Base-by-base conservation (phyloP, 345 rosid species). In the Cardamine resedifolia region DNA sequence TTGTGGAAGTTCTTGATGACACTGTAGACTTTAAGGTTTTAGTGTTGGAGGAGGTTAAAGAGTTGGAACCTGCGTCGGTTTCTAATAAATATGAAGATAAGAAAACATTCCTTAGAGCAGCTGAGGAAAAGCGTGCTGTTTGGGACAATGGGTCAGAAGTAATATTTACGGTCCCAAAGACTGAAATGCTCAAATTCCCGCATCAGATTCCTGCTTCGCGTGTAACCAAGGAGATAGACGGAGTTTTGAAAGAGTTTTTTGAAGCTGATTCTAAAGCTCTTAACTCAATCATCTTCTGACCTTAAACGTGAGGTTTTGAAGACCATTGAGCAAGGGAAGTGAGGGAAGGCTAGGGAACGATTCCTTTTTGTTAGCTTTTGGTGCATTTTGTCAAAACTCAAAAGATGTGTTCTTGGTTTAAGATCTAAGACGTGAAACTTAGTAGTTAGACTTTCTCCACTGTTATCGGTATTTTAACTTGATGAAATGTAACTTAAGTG, bases 161-260 rank as follows among this genome's bases (percentile, higher is more conserved):
- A 58, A 28, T 23, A 58, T 51, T 76, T 75, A 79, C 64, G 50
- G 81, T 92, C 68, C 78, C 76, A 43, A 74, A 82, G 1, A 26
- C 49, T 14, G 87, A 92, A 79, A 53, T 84, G 36, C 72, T 78
- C 53, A 81, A 90, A 64, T 92, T 92, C 66, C 82, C 97, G 18
- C 88, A 92, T 80, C 72, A 48, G 81, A 71, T 87, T 77, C 93
- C 90, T 8, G 88, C 85, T 30, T 74, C 74, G 16, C 82, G 71
- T 50, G 68, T 92, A 81, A 81, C 78, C 11, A 86, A 86, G 4
- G 84, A 87, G 70, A 85, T 81, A 2, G 57, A 58, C 47, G 96
- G 86, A 45, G 71, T 43, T 9, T 58, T 73, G 16, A 26, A 4
- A 34, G 58, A 48, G n/a, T 1, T 38, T 38, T 11, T 38, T 12